Evolutionary conservation across 176 grass and related monocot genomes (phyloP).

Genomic region (Avena sativa): DNA sequence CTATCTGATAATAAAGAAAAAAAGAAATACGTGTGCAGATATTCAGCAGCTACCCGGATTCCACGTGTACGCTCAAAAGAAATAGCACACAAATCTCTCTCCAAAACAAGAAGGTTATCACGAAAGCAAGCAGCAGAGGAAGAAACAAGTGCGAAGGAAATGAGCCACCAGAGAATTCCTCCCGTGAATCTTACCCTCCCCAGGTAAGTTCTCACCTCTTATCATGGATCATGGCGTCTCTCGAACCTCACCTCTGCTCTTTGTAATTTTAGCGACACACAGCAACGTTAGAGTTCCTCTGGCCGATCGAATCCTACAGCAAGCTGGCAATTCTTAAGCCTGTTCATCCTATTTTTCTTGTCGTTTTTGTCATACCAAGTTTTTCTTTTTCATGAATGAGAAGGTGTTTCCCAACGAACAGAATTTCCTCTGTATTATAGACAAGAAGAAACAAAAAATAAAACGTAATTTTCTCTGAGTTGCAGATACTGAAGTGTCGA

Average conservation of each 20-base stretch:
- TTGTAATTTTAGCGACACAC: background rate
- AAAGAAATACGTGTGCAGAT: background rate
- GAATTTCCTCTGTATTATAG: background rate
- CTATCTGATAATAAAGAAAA: background rate
- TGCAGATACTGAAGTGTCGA: background rate
- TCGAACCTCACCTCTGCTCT: background rate
- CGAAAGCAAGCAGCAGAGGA: background rate
- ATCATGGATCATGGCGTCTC: background rate
- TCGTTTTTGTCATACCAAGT: background rate
- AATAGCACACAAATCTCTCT: background rate
- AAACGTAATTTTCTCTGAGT: background rate
- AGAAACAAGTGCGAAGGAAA: background rate
- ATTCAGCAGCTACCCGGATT: background rate
- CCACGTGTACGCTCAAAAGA: background rate
- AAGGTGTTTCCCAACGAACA: constrained; percentile 16
- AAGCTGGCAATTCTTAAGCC: background rate
- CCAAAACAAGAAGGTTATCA: background rate
- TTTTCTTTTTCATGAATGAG: background rate
- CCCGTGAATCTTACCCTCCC: constrained; percentile 46
- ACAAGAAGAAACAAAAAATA: background rate
- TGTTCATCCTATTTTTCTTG: background rate
- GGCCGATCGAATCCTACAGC: background rate
- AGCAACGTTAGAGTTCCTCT: background rate
- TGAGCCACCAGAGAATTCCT: constrained; percentile 47
- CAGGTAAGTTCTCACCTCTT: constrained; percentile 37